Evolutionary conservation across 306 rosid species (phyloP).

Genomic region (Trifolium subterraneum): DNA sequence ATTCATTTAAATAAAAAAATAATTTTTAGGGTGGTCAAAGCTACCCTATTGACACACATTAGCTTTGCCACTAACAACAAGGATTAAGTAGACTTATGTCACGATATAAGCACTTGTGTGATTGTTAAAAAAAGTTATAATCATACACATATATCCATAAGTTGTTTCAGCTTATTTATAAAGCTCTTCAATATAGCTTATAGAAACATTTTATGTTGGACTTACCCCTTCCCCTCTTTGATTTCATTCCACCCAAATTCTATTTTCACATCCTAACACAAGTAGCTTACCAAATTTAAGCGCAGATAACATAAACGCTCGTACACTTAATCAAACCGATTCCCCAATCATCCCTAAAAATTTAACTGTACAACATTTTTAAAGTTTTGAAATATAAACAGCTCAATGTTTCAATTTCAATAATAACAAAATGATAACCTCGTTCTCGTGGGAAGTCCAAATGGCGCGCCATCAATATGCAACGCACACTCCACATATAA

Average conservation of each 20-base stretch:
- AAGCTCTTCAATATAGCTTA: background rate
- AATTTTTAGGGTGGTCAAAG: too few species aligned
- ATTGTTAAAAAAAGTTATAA: background rate
- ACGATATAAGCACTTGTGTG: background rate
- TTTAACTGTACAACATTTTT: background rate
- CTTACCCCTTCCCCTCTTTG: background rate
- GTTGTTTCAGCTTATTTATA: background rate
- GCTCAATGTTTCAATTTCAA: constrained; percentile 14
- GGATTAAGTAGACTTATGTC: constrained; percentile 2
- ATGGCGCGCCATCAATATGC: constrained; percentile 88
- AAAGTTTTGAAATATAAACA: constrained; percentile 8
- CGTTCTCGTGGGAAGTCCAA: constrained; percentile 90
- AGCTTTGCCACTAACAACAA: background rate
- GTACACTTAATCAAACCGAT: background rate
- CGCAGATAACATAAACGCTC: background rate
- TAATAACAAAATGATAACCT: constrained; percentile 53
- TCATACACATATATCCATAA: background rate
- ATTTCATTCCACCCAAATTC: background rate
- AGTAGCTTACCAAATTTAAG: background rate
- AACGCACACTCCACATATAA: constrained; percentile 87
- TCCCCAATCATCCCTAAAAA: constrained; percentile 1
- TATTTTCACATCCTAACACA: background rate
- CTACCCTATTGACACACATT: too few species aligned
- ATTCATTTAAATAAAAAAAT: too few species aligned
- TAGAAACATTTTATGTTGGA: background rate